Base-by-base conservation (phyloP, 2,329 filamentous ascomycete species). In the Apiospora hydei region DNA sequence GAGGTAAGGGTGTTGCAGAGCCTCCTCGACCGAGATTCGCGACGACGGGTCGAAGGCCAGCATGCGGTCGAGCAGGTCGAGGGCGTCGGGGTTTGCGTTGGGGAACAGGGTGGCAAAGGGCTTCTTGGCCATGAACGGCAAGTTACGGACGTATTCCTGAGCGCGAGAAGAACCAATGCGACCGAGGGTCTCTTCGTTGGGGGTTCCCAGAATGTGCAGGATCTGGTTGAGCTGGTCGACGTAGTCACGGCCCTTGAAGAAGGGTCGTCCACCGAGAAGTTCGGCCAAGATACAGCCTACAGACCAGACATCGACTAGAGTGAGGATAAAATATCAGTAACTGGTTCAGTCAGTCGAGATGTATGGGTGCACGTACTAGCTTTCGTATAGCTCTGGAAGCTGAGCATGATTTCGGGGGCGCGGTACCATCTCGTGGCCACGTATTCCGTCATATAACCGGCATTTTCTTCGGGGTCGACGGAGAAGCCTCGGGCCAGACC, bases 371-470 rank as follows among this genome's bases (percentile, higher is more conserved):
- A 70, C 95, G 72, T 91, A 98, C 96, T 99, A 77, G 96, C 96
- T 94, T 99, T 99, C 79, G 96, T 99, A 84, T 99, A 99, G 86
- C 95, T 98, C 85, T 98, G 96, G 90, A 99, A 99, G 87, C 95
- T 98, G 83, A 99, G 87, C 96, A 99, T 99, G 78, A 99, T 99
- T 84, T 99, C 96, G 6, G 96, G 96, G 4, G 96, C 96, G 84
- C 89, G 88, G 80, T 91, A 99, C 96, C 96, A 99, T 86, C 96
- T 90, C 70, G 96, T 99, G 69, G 96, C 96, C 71, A 99, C 96
- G 80, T 99, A 99, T 85, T 99, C 96, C 14, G 96, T 99, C 96
- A 99, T 98, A 85, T 98, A 99, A 30, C 96, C 96, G 24, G 96
- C 96, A 82, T 98, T 98, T 85, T 99, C 96, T 83, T 99, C 94